Conservation (phyloP, 169 alveolate species). For the Cryptosporidium sp. region DNA sequence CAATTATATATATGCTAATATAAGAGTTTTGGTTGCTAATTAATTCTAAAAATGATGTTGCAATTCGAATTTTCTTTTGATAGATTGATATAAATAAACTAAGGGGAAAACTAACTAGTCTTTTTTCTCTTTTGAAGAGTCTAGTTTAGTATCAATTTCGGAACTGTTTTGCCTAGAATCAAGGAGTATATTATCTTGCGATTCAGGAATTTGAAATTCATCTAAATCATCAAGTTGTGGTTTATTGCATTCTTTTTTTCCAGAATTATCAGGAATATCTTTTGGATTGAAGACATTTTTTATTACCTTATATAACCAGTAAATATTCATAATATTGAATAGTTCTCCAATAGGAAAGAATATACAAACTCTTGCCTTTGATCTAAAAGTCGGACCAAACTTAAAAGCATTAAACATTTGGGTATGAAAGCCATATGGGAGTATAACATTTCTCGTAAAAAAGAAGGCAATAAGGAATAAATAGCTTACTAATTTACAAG, state of each 20-base stretch:
- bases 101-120: neutral
- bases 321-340: slow-evolving; percentile 48
- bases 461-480: slow-evolving; percentile 53
- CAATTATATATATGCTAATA: too few species aligned
- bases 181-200: slow-evolving; percentile 26
- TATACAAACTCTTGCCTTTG: slow-evolving; percentile 8
- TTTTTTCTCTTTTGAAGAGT: neutral
- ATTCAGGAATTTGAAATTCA: slow-evolving; percentile 42
- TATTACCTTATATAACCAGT: slow-evolving; percentile 63
- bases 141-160: neutral
- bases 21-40: neutral
- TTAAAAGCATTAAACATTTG: slow-evolving; percentile 33
- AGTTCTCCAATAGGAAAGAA: slow-evolving; percentile 65
- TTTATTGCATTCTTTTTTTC: slow-evolving; percentile 7
- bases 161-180: slow-evolving; percentile 16
- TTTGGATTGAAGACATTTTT: slow-evolving; percentile 58
- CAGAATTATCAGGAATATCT: slow-evolving; percentile 16
- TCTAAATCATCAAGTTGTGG: slow-evolving; percentile 53
- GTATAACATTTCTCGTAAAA: slow-evolving; percentile 48
- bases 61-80: neutral
- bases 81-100: neutral
- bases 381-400: slow-evolving; percentile 34
- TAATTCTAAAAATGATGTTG: too few species aligned
- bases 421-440: slow-evolving; percentile 40
- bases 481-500: slow-evolving; percentile 54